Percentiles rank a stretch among this genome's conserved stretches.
Evolutionary conservation across 768 basidiomycete genomes (phyloP).

Genomic region (Hemileccinum rubropunctum): DNA sequence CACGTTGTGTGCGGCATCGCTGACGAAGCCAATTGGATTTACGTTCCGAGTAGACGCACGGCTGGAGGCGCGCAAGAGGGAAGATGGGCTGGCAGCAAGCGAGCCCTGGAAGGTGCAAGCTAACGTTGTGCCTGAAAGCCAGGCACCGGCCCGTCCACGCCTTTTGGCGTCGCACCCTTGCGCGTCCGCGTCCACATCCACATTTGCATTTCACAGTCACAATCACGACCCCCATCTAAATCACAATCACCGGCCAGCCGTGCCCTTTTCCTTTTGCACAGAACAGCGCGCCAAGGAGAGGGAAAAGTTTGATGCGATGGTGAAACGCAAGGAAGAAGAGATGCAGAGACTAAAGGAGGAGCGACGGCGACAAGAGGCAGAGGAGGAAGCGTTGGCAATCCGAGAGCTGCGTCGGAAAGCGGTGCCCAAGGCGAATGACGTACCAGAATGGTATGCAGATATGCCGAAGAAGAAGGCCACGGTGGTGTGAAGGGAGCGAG

Average conservation of each 20-base stretch:
- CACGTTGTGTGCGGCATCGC: slow-evolving; percentile 28
- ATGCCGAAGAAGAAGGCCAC: slow-evolving; percentile 54
- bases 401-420: slow-evolving; percentile 60
- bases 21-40: slow-evolving; percentile 51
- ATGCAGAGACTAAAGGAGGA: slow-evolving; percentile 46
- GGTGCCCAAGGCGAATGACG: slow-evolving; percentile 64
- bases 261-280: slow-evolving; percentile 47
- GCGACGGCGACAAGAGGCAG: slow-evolving; percentile 43
- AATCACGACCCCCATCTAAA: too few relatives aligned
- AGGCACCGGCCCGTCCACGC: slow-evolving; percentile 19
- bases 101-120: slow-evolving; percentile 19
- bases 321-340: slow-evolving; percentile 57
- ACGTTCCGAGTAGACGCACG: slow-evolving; percentile 51
- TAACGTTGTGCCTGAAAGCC: slow-evolving; percentile 43
- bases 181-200: too few relatives aligned
- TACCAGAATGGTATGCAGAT: slow-evolving; percentile 76
- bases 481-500: slow-evolving; percentile 10
- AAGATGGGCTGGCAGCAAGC: slow-evolving; percentile 28
- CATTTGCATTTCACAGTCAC: slow-evolving; percentile 38
- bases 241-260: slow-evolving; percentile 7
- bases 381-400: slow-evolving; percentile 59
- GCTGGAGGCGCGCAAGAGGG: slow-evolving; percentile 44
- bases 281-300: slow-evolving; percentile 59
- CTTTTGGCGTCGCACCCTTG: slow-evolving; percentile 46
- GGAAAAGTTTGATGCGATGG: slow-evolving; percentile 57